Percentiles rank a stretch among this genome's conserved stretches.
Evolutionary conservation across 169 alveolate genomes (phyloP).

Genomic region (Plasmodium knowlesi): DNA sequence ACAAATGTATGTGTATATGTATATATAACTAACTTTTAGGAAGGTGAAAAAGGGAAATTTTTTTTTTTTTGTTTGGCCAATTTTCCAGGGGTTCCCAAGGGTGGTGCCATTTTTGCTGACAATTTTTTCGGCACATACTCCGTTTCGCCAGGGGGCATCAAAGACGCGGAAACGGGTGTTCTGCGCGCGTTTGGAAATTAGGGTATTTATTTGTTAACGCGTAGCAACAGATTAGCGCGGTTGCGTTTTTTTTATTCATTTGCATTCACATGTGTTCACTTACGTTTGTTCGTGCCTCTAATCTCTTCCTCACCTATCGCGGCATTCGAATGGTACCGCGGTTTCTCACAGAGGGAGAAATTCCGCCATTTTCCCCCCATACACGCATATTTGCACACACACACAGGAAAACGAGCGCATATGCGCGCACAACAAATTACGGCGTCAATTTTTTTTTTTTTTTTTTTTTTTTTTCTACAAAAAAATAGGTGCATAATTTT

Average conservation of each 20-base stretch:
- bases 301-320: not conserved
- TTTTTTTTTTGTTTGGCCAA: not conserved
- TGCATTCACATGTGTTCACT: not conserved
- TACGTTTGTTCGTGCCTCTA: not conserved
- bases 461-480: not conserved
- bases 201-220: not conserved
- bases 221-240: not conserved
- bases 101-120: not conserved
- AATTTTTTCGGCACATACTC: not conserved
- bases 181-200: not conserved
- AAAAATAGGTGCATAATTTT: conserved; percentile 27
- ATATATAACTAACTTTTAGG: not conserved
- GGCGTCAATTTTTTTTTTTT: not conserved
- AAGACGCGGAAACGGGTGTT: not conserved
- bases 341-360: conserved; percentile 1
- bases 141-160: not conserved
- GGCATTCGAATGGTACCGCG: not conserved
- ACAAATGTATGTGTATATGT: not conserved
- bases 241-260: not conserved
- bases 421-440: conserved; percentile 8
- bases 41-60: not conserved
- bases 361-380: not conserved
- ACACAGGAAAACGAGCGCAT: not conserved
- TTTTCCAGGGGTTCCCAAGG: not conserved
- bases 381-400: conserved; percentile 42